Conservation (phyloP, 345 rosid genomes). For the Alliaria petiolata region DNA sequence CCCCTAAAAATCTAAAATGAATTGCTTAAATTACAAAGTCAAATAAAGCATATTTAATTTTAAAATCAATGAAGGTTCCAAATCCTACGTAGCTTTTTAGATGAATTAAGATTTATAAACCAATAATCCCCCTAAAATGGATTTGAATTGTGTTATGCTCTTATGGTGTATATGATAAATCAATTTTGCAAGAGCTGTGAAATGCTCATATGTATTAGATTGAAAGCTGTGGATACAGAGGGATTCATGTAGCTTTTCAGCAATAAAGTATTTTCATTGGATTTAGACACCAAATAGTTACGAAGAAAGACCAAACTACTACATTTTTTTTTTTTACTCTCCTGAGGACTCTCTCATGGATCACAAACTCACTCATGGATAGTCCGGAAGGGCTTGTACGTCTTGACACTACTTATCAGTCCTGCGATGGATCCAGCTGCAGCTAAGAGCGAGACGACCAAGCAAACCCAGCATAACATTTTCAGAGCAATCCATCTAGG, state of each 20-base stretch:
- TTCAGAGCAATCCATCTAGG: slow-evolving; percentile 71
- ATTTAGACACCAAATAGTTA: no score
- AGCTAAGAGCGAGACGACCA: slow-evolving; percentile 63
- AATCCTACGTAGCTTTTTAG: no score
- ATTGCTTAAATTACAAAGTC: no score
- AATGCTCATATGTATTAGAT: slow-evolving; percentile 11
- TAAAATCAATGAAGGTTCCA: no score
- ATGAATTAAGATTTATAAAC: no score
- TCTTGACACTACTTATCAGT: slow-evolving; percentile 52
- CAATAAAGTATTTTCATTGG: slow-evolving; percentile 14
- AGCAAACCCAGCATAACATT: slow-evolving; percentile 55
- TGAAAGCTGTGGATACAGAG: slow-evolving; percentile 17
- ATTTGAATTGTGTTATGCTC: background rate
- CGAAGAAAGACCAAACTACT: slow-evolving; percentile 10
- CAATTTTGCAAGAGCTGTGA: slow-evolving; percentile 8
- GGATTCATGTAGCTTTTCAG: background rate
- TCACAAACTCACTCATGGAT: slow-evolving; percentile 22
- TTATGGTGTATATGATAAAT: slow-evolving; percentile 5
- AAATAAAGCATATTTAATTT: no score
- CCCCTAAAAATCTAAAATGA: no score
- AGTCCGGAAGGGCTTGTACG: slow-evolving; percentile 70
- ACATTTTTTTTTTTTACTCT: background rate
- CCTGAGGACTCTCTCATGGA: background rate
- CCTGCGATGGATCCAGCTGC: slow-evolving; percentile 78
- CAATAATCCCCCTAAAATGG: no score